A percentile compares a stretch with the other conserved stretches of the same genome.
phyloP scores from a whole-genome alignment of 31 red algal genomes.

The Bonnemaisonia californica region DNA sequence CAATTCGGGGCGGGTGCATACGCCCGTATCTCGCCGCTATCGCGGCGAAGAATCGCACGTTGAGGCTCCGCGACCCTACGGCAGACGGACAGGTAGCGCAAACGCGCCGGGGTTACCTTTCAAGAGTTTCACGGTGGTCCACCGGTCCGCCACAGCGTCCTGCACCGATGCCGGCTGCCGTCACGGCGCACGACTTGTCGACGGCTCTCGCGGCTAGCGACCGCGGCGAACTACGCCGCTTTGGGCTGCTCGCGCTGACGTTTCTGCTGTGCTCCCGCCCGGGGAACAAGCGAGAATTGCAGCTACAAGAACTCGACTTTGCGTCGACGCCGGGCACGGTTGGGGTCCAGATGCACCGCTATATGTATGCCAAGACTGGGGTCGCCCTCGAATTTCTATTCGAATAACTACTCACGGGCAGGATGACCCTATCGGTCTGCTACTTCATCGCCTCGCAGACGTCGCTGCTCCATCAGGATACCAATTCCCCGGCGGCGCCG shows the following conservation, averaged over 20 bases:
- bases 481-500: conserved; percentile 21
- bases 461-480: conserved; percentile 12
- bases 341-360: conserved; percentile 17
- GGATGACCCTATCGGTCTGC: conserved; percentile 21
- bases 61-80: too few species aligned
- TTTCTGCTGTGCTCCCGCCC: conserved; percentile 20
- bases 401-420: not conserved
- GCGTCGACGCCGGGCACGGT: not conserved
- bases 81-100: too few species aligned
- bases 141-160: too few species aligned
- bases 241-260: conserved; percentile 13
- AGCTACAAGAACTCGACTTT: conserved; percentile 4
- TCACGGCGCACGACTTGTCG: too few species aligned
- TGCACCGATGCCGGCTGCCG: too few species aligned
- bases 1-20: too few species aligned
- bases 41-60: too few species aligned
- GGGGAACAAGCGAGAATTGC: conserved; percentile 2
- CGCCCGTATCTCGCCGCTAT: too few species aligned
- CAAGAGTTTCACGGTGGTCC: too few species aligned
- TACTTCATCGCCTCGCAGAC: conserved; percentile 24
- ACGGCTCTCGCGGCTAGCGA: too few species aligned
- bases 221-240: not conserved
- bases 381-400: conserved; percentile 24
- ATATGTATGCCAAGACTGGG: conserved; percentile 14
- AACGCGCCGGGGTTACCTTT: too few species aligned